phyloP scores from a whole-genome alignment of 495 filamentous ascomycete genomes.

The Hypoxylon lienhwacheense region DNA sequence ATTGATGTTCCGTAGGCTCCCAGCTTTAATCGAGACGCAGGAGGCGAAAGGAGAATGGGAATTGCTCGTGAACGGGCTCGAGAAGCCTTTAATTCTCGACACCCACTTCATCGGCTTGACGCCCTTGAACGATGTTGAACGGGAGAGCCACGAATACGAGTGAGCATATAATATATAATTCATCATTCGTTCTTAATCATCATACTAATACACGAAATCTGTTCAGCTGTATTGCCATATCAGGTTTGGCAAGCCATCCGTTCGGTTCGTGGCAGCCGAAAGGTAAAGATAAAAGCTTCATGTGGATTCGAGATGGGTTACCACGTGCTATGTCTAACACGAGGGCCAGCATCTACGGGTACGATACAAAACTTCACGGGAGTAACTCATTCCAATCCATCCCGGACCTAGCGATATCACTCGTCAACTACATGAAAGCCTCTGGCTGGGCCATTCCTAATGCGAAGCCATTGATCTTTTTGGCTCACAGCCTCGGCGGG shows the following conservation, averaged over 20 bases:
- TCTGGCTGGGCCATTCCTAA: constrained; percentile 3
- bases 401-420: constrained; percentile 12
- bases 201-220: neutral
- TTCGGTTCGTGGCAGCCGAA: constrained; percentile 33
- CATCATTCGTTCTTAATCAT: too few relatives aligned
- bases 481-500: constrained; percentile 44
- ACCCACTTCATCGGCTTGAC: constrained; percentile 17
- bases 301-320: constrained; percentile 4
- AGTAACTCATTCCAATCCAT: constrained; percentile 26
- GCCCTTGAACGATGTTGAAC: constrained; percentile 9
- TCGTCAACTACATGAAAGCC: constrained; percentile 20
- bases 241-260: constrained; percentile 29
- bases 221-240: constrained; percentile 25
- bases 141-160: neutral
- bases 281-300: constrained; percentile 23
- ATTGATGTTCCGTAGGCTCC: constrained; percentile 3
- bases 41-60: neutral
- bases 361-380: constrained; percentile 1
- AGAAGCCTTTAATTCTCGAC: constrained; percentile 12
- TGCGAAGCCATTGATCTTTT: constrained; percentile 34
- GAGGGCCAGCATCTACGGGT: constrained; percentile 13
- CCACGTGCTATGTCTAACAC: neutral
- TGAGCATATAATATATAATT: neutral
- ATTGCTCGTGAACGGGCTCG: neutral
- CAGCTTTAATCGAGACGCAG: neutral